Percentiles rank a stretch among this genome's conserved stretches.
Conservation (phyloP, 257 asterid species). For the Lavandula angustifolia region DNA sequence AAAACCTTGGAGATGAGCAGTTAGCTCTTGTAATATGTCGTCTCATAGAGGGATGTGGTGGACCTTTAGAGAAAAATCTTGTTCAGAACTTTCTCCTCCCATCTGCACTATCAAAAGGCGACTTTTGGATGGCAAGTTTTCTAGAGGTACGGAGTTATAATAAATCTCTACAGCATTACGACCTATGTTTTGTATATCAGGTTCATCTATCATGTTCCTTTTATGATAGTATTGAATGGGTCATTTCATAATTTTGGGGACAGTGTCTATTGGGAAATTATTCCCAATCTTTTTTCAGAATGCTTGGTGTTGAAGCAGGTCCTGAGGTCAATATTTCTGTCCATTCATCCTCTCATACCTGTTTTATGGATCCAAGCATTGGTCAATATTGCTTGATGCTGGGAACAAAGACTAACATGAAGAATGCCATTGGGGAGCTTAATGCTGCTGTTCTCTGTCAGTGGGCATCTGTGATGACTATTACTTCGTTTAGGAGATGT, state of each 20-base stretch:
- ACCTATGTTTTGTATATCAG: conserved; percentile 20
- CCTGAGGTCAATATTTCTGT: conserved; percentile 45
- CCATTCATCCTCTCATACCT: conserved; percentile 53
- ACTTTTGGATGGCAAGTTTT: conserved; percentile 83
- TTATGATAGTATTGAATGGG: conserved; percentile 21
- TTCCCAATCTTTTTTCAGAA: conserved; percentile 57
- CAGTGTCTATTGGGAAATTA: conserved; percentile 91
- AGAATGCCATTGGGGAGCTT: conserved; percentile 81
- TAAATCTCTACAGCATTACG: conserved; percentile 22
- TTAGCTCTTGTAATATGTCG: conserved; percentile 95
- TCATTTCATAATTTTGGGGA: conserved; percentile 35
- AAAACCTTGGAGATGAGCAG: conserved; percentile 95
- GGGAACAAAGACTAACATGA: conserved; percentile 77
- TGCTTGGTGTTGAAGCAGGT: conserved; percentile 63
- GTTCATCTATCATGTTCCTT: conserved; percentile 29
- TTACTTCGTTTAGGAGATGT: conserved; percentile 80
- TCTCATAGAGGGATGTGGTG: conserved; percentile 84
- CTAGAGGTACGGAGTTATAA: conserved; percentile 64
- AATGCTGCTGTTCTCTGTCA: conserved; percentile 67
- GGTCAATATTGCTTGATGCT: conserved; percentile 88
- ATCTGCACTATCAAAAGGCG: conserved; percentile 71
- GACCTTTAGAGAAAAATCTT: conserved; percentile 66
- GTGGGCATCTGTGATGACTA: conserved; percentile 69
- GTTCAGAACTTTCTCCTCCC: conserved; percentile 81
- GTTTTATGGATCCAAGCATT: conserved; percentile 82